phyloP scores from a whole-genome alignment of 768 basidiomycete genomes.

The Boletus rex-veris region DNA sequence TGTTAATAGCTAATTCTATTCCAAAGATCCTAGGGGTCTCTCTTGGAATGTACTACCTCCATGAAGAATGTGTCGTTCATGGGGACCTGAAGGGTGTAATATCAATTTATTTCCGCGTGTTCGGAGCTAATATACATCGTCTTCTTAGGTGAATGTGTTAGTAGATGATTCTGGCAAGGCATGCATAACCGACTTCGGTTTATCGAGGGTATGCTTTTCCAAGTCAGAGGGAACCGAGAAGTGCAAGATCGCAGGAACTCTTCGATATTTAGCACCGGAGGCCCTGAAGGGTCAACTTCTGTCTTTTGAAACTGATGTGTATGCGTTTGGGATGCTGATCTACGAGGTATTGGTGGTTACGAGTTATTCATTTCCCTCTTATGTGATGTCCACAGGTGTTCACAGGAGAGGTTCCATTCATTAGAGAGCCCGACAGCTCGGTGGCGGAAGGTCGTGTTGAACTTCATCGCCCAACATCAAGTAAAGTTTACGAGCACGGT shows the following conservation, averaged over 20 bases:
- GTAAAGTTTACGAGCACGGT: neutral
- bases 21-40: slow-evolving; percentile 11
- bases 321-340: slow-evolving; percentile 32
- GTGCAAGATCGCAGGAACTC: slow-evolving; percentile 22
- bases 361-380: neutral
- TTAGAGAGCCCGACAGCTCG: neutral
- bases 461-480: neutral
- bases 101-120: neutral
- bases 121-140: neutral
- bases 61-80: slow-evolving; percentile 20
- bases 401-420: slow-evolving; percentile 7
- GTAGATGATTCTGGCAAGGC: slow-evolving; percentile 31
- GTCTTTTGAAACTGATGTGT: slow-evolving; percentile 26
- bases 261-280: slow-evolving; percentile 33
- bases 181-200: slow-evolving; percentile 34
- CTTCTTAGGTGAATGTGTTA: slow-evolving; percentile 30
- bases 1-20: neutral
- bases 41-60: slow-evolving; percentile 14
- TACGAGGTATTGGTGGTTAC: slow-evolving; percentile 19
- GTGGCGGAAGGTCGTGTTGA: neutral
- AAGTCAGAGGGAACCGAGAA: slow-evolving; percentile 16
- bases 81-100: slow-evolving; percentile 31
- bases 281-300: slow-evolving; percentile 9
- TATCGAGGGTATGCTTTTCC: slow-evolving; percentile 23
- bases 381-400: slow-evolving; percentile 5